phyloP scores from a whole-genome alignment of 768 basidiomycete species.

The Chalciporus pseudorubinellus region DNA sequence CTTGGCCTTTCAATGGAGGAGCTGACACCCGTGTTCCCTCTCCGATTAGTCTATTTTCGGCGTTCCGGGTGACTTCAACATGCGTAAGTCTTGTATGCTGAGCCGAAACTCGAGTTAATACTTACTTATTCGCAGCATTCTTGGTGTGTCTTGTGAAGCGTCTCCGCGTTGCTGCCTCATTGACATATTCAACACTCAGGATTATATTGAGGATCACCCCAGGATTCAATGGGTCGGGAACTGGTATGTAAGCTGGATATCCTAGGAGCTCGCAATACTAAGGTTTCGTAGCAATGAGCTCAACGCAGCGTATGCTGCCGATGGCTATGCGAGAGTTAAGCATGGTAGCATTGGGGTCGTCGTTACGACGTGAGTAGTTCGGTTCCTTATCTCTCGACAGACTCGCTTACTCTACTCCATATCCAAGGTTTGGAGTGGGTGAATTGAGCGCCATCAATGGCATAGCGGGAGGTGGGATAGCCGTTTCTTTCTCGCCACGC shows the following conservation, averaged over 20 bases:
- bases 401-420: too few species aligned
- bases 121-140: constrained; percentile 22
- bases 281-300: constrained; percentile 63
- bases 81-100: constrained; percentile 38
- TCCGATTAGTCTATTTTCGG: constrained; percentile 69
- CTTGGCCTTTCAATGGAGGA: neutral
- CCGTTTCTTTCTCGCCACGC: neutral
- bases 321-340: constrained; percentile 90
- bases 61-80: constrained; percentile 85
- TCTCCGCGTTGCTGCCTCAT: neutral
- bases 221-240: constrained; percentile 85
- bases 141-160: constrained; percentile 19
- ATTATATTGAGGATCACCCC: constrained; percentile 78
- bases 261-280: neutral
- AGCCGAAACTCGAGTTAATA: neutral
- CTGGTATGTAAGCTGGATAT: constrained; percentile 44
- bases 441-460: constrained; percentile 87
- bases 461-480: constrained; percentile 62
- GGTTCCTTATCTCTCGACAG: neutral
- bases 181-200: constrained; percentile 39
- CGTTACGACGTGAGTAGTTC: constrained; percentile 79
- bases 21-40: neutral
- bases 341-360: constrained; percentile 68
- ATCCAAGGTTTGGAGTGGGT: constrained; percentile 89
- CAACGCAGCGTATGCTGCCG: constrained; percentile 87